Percentiles rank a stretch among this genome's conserved stretches.
Evolutionary conservation across 108 stramenopile genomes (phyloP).

Genomic region (Fistulifera solaris): DNA sequence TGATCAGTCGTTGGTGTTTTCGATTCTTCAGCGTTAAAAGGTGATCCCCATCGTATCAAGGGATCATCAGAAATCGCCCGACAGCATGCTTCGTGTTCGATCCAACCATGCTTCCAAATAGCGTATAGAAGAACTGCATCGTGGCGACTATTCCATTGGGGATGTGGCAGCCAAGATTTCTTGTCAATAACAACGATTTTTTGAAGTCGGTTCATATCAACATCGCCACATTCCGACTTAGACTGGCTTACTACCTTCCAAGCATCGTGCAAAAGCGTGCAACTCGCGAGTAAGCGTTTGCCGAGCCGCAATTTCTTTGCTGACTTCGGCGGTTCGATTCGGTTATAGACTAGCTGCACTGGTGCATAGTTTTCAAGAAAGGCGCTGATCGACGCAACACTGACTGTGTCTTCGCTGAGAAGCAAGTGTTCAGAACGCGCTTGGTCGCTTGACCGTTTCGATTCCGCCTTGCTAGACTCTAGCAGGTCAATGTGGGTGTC

Average conservation of each 20-base stretch:
- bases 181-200: conserved; percentile 13
- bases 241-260: no score
- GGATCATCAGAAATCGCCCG: conserved; percentile 44
- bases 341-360: conserved; percentile 54
- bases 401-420: conserved; percentile 16
- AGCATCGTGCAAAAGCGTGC: conserved; percentile 15
- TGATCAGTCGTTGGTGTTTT: neutral
- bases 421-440: conserved; percentile 16
- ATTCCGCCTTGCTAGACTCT: conserved; percentile 8
- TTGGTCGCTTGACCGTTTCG: conserved; percentile 5
- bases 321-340: conserved; percentile 13
- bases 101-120: conserved; percentile 74
- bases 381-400: conserved; percentile 22
- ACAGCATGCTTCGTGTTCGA: conserved; percentile 41
- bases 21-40: conserved; percentile 31
- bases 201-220: neutral
- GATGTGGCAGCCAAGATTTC: conserved; percentile 50
- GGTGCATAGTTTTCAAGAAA: conserved; percentile 58
- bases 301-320: conserved; percentile 29
- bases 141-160: conserved; percentile 55
- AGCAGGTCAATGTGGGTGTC: conserved; percentile 34
- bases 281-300: conserved; percentile 26
- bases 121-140: conserved; percentile 65
- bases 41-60: conserved; percentile 55
- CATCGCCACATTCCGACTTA: no score